Percentiles rank a stretch among this genome's conserved stretches.
Evolutionary conservation across 805 yeast species (phyloP).

Genomic region (Kodamaea jinghongensis): DNA sequence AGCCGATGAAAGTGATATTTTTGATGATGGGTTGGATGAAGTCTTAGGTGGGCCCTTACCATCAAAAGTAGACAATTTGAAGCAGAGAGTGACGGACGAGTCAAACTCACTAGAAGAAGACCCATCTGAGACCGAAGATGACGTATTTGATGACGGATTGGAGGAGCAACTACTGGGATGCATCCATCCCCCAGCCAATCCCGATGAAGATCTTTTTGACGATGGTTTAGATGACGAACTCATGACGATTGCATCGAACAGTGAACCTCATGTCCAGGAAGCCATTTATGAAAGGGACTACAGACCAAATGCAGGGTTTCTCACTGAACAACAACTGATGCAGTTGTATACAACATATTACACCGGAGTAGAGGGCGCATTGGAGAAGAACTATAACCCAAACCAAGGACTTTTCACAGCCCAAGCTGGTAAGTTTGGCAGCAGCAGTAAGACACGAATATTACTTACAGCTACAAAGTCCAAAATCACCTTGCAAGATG

Average conservation of each 20-base stretch:
- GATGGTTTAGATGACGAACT: constrained; percentile 26
- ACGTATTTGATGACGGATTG: not conserved
- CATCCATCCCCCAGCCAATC: not conserved
- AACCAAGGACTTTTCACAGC: constrained; percentile 7
- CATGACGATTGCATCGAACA: constrained; percentile 1
- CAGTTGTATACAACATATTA: constrained; percentile 43
- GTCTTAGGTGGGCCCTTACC: not conserved
- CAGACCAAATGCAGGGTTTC: constrained; percentile 35
- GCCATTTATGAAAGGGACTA: constrained; percentile 19
- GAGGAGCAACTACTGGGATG: not conserved
- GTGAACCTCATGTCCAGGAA: constrained; percentile 12
- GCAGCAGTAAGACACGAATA: constrained; percentile 13
- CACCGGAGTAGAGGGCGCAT: constrained; percentile 8
- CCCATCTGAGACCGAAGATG: constrained; percentile 4
- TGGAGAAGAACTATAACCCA: constrained; percentile 11
- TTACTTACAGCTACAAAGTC: constrained; percentile 4
- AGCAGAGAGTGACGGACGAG: too few species aligned
- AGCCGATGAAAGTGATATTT: not conserved
- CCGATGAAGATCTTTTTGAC: constrained; percentile 15
- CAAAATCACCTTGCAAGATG: constrained; percentile 6
- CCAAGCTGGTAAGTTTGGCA: constrained; percentile 12
- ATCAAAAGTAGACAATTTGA: too few species aligned
- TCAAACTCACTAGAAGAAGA: constrained; percentile 1
- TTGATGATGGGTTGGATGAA: constrained; percentile 1
- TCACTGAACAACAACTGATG: constrained; percentile 33